Evolutionary conservation across 345 rosid species (phyloP).

Genomic region (Ceriops tagal): DNA sequence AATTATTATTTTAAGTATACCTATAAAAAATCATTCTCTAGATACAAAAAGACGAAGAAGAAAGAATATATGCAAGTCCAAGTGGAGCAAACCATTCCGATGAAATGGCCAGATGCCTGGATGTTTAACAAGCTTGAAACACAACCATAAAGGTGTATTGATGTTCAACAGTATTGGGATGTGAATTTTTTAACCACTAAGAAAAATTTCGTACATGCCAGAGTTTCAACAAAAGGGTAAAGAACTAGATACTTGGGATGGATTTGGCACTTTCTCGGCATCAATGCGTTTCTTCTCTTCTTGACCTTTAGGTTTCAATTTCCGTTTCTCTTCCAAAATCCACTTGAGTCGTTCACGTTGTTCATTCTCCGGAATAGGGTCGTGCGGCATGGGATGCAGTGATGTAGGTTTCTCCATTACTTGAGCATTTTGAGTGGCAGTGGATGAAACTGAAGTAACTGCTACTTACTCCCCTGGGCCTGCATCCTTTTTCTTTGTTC

Average conservation of each 20-base stretch:
- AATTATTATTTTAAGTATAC: too few species aligned
- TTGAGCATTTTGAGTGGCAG: slow-evolving; percentile 21
- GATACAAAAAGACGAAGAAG: background rate
- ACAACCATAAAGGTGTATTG: background rate
- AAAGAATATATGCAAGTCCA: background rate
- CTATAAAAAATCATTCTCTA: too few species aligned
- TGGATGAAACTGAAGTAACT: slow-evolving; percentile 27
- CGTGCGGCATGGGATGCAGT: slow-evolving; percentile 31
- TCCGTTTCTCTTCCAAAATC: slow-evolving; percentile 93
- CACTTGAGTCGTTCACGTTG: slow-evolving; percentile 82
- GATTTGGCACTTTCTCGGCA: slow-evolving; percentile 80
- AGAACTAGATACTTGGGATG: slow-evolving; percentile 51
- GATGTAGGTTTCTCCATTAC: slow-evolving; percentile 29
- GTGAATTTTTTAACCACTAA: slow-evolving; percentile 8
- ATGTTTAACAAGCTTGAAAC: background rate
- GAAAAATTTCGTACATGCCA: too few species aligned
- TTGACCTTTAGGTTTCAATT: slow-evolving; percentile 59
- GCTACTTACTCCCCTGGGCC: slow-evolving; percentile 40
- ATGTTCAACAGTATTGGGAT: slow-evolving; percentile 3
- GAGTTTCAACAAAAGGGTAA: background rate
- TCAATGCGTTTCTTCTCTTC: slow-evolving; percentile 72
- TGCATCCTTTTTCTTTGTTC: slow-evolving; percentile 49
- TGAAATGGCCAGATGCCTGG: background rate
- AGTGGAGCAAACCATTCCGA: background rate
- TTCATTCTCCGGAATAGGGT: slow-evolving; percentile 58